phyloP scores from a whole-genome alignment of 176 grass and related monocot genomes.

The Ananas comosus region DNA sequence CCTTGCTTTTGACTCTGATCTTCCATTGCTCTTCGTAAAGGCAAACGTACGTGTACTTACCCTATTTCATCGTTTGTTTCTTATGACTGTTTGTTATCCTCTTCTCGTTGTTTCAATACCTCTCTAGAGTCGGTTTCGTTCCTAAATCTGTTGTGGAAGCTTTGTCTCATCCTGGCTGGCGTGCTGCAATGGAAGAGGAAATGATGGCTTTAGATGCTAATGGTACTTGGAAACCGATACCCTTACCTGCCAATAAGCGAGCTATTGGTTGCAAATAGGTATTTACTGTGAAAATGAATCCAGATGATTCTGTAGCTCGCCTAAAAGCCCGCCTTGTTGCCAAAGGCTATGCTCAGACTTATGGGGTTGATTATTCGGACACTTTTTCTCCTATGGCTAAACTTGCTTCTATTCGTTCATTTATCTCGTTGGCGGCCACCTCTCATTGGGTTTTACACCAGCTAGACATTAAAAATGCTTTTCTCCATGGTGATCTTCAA shows the following conservation, averaged over 20 bases:
- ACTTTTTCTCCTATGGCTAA: conserved; percentile 3
- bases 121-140: neutral
- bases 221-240: neutral
- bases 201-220: neutral
- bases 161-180: conserved; percentile 1
- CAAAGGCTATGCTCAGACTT: conserved; percentile 2
- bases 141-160: neutral
- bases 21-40: neutral
- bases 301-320: neutral
- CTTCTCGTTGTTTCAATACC: neutral
- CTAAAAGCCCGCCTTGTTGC: neutral
- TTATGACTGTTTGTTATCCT: neutral
- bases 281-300: neutral
- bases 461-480: too few species aligned
- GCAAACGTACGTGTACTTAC: neutral
- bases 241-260: neutral
- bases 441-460: neutral
- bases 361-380: neutral
- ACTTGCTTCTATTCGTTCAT: neutral
- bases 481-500: too few species aligned
- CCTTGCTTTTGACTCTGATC: neutral
- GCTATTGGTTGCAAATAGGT: neutral
- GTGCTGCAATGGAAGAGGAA: neutral
- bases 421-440: neutral
- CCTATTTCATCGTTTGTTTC: neutral